Base-by-base conservation (phyloP, 2,329 filamentous ascomycete species). In the Neopestalotiopsis clavispora region DNA sequence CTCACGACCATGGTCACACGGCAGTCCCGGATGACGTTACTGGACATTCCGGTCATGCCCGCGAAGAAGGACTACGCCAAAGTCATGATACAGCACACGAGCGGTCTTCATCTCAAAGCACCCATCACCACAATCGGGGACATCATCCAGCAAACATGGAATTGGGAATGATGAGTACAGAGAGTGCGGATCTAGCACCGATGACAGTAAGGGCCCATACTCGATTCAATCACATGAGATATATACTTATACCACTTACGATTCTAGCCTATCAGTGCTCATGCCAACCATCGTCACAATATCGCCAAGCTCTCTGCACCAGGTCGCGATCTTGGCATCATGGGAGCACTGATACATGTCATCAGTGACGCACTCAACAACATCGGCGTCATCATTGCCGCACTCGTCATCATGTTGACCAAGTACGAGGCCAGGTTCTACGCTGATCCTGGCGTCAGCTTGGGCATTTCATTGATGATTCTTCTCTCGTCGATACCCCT, bases 331-430 rank as follows among this genome's bases (percentile, higher is more conserved):
- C 82, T 94, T n/a, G 91, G 90, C 12, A 91, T 93, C 83, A 81
- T 92, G 70, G 92, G 90, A 1, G 91, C 93, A 1, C 75, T 94
- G 12, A 79, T 93, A 14, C 92, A 95, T 74, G 87, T 94, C 32
- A 74, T 92, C 2, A 90, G 91, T 40, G 92, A 95, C 74, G 91
- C 91, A 4, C 84, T 92, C 71, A 94, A 94, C 80, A 95, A 95
- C 73, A 78, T 94, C 12, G 92, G 91, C 10, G 92, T 95, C 69
- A 93, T 94, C 63, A 82, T 91, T 45, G 87, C 91, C 0, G 91
- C 90, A 0, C 74, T 91, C 2, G 83, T 93, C 40, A 91, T 94
- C 76, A 94, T 91, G 92, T 82, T 90, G 68, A 83, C 86, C 0
- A 76, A 84, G 38, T 89, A 86, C 38, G 82, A 86, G 1, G 83